phyloP scores from a whole-genome alignment of 441 rosid species.

The Gossypium schwendimanii region DNA sequence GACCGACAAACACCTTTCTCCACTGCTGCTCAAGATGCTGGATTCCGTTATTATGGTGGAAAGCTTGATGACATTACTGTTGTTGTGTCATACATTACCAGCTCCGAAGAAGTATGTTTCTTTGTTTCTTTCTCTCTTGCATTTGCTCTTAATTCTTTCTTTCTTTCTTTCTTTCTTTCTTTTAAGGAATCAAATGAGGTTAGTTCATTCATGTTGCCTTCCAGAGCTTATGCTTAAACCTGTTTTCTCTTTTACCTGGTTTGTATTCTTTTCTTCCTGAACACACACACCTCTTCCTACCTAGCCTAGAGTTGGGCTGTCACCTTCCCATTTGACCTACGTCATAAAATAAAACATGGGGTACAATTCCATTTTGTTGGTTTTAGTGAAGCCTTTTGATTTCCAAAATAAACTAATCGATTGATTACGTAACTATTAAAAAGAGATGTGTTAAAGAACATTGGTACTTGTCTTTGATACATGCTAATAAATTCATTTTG shows the following conservation, averaged over 20 bases:
- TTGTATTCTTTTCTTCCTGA: neutral
- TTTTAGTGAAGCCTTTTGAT: neutral
- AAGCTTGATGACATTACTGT: slow-evolving; percentile 96
- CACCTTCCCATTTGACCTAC: neutral
- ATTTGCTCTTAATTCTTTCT: neutral
- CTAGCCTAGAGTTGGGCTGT: neutral
- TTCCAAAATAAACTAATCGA: neutral
- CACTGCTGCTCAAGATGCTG: slow-evolving; percentile 93
- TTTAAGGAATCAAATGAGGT: neutral
- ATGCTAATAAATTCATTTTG: neutral
- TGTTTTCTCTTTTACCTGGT: neutral
- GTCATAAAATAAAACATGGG: neutral
- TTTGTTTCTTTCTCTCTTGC: neutral
- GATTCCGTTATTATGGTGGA: slow-evolving; percentile 87
- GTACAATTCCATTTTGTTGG: neutral
- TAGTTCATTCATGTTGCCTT: neutral
- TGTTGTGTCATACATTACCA: slow-evolving; percentile 70
- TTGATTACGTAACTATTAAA: neutral
- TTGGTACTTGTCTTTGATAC: neutral
- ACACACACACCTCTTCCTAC: neutral
- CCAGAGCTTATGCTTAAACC: neutral
- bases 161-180: neutral
- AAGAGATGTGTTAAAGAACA: neutral
- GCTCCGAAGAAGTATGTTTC: slow-evolving; percentile 22
- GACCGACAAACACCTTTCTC: slow-evolving; percentile 89